These are phyloP conservation scores for Amphicarpaea edgeworthii DNA, from an alignment of 306 rosid genomes.

Conservation along the genomic window DNA sequence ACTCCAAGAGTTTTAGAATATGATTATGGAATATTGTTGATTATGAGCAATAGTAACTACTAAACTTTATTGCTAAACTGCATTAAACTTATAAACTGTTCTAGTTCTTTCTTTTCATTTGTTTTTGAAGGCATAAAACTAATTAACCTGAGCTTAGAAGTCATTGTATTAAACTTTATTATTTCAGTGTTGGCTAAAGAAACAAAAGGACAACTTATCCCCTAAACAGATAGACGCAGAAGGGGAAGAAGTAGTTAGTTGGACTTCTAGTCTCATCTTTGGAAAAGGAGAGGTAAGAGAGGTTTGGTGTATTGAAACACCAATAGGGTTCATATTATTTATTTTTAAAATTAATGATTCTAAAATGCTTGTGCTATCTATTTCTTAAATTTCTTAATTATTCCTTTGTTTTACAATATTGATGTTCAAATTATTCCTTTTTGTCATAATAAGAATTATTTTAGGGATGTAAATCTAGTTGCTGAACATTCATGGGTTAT, in stretches of 20 bases:
- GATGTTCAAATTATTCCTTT: too few relatives aligned
- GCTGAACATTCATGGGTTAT: too few relatives aligned
- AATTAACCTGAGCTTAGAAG: too few relatives aligned
- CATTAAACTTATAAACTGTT: background rate
- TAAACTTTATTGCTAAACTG: too few relatives aligned
- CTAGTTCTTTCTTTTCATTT: background rate
- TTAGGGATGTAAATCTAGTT: too few relatives aligned
- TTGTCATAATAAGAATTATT: too few relatives aligned
- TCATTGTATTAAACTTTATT: too few relatives aligned
- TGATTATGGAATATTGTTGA: background rate
- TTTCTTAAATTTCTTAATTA: too few relatives aligned
- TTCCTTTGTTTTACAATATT: too few relatives aligned
- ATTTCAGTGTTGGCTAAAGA: conserved; percentile 99
- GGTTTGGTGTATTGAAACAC: background rate
- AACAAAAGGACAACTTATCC: conserved; percentile 76
- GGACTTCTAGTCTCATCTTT: conserved; percentile 95
- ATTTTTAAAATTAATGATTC: background rate
- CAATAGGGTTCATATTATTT: background rate
- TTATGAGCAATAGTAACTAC: background rate
- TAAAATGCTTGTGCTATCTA: too few relatives aligned
- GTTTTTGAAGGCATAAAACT: too few relatives aligned
- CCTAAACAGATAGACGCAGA: conserved; percentile 65
- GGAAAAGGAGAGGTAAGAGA: conserved; percentile 85
- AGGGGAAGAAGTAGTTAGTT: conserved; percentile 55
- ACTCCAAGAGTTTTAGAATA: too few relatives aligned